Evolutionary conservation across 495 filamentous ascomycete species (phyloP), one percentile per base, ranked within the genome.

Genomic region (Lasiosphaeria hispida): DNA sequence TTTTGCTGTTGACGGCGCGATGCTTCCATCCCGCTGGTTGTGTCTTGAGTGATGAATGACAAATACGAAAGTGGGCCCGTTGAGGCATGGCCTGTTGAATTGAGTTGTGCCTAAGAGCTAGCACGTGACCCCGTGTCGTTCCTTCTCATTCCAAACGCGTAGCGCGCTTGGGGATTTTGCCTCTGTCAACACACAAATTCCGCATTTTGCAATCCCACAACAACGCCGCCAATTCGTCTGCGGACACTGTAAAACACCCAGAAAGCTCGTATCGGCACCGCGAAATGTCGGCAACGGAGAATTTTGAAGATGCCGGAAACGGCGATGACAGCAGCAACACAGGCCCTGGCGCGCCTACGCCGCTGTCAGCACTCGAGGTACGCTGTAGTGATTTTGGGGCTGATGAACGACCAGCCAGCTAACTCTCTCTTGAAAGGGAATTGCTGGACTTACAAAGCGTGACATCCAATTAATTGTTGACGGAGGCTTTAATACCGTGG

Each of bases 401-500:
- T 30, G 23, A 5, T 30, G 23, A 30, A 5, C 5, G 23, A 30
- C 23, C 10, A 51, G 17, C 9, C 14, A 55, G 14, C 55, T 63
- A 23, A 57, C 19, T n/a, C 13, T 11, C 36, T 17, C n/a, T n/a
- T n/a, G 17, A 23, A 47, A 94, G 87, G 87, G 89, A 38, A 72
- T 91, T 65, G 85, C 87, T 42, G 94, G 95, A 3, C 76, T 98
- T 58, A 95, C 89, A n/a, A 89, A 89, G 33, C 84, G 94, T 54
- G 94, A 98, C 69, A 95, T 97, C 64, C 93, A 97, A 68, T 77
- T 95, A 40, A 83, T 97, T 34, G 76, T 95, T 34, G 94, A 97
- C 69, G 93, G 89, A 30, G 94, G 94, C 2, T 98, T 85, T 66
- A 87, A 96, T 69, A 98, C 94, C 4, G 91, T 98, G 15, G 94